Percentiles rank a stretch among this genome's conserved stretches.
phyloP scores from a whole-genome alignment of 139 green algal genomes.

The Mychonastes homosphaera region DNA sequence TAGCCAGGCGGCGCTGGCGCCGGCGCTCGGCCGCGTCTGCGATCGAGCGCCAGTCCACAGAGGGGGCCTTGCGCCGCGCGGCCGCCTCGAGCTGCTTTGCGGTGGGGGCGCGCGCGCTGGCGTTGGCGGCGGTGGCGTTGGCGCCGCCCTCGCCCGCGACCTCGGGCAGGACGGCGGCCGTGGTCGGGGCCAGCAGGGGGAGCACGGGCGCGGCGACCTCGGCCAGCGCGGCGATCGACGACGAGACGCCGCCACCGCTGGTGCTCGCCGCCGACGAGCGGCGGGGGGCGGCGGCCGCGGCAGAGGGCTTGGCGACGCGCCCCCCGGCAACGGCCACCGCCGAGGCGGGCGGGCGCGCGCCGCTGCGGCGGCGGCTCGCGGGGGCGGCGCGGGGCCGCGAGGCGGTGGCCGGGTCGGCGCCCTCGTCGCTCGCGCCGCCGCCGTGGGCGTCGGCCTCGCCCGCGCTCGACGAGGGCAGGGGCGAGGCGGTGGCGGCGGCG shows the following conservation, averaged over 20 bases:
- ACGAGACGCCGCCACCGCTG: no score
- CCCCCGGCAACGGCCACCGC: not conserved
- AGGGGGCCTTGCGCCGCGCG: slow-evolving; percentile 8
- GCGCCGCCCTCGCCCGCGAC: not conserved
- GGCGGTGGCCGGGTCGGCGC: no score
- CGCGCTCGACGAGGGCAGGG: no score
- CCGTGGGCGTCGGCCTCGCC: no score
- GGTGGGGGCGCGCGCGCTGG: no score
- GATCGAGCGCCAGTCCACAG: slow-evolving; percentile 45
- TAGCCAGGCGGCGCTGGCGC: slow-evolving; percentile 42
- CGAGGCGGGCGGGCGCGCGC: not conserved
- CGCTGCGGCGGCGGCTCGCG: not conserved
- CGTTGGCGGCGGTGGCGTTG: not conserved
- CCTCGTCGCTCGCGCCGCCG: no score
- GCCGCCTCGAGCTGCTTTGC: not conserved
- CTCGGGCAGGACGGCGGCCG: not conserved
- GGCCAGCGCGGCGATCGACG: no score
- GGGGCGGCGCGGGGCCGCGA: no score
- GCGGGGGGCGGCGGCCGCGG: not conserved
- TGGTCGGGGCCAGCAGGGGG: not conserved
- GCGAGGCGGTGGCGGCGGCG: no score
- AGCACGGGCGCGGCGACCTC: no score
- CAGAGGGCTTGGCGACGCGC: not conserved
- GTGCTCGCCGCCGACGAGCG: no score
- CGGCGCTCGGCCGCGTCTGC: slow-evolving; percentile 44